Evolutionary conservation across 306 rosid species (phyloP).

Genomic region (Cucurbita moschata): DNA sequence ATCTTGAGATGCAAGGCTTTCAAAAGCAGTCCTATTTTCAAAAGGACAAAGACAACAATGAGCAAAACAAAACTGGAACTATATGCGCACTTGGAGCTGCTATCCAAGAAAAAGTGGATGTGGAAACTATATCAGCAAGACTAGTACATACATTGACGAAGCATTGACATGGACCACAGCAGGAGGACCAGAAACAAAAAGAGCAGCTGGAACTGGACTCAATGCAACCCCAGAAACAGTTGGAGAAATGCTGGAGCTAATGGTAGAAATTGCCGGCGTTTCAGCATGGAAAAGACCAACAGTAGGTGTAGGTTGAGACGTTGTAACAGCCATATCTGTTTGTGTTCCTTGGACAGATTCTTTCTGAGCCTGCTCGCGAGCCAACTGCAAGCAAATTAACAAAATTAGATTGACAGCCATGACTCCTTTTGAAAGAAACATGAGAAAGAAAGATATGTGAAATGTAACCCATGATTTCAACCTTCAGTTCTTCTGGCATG

Average conservation of each 20-base stretch:
- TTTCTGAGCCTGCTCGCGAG: slow-evolving; percentile 85
- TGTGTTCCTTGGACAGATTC: slow-evolving; percentile 38
- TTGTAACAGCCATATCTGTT: slow-evolving; percentile 28
- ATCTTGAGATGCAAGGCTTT: slow-evolving; percentile 49
- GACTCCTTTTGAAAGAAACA: not conserved
- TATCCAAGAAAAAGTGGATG: not conserved
- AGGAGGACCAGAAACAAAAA: slow-evolving; percentile 50
- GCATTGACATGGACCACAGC: slow-evolving; percentile 28
- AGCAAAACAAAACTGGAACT: slow-evolving; percentile 8
- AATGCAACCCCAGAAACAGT: slow-evolving; percentile 35
- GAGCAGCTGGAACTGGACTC: slow-evolving; percentile 70
- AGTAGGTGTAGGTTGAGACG: slow-evolving; percentile 26
- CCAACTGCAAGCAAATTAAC: slow-evolving; percentile 46
- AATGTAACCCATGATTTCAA: slow-evolving; percentile 17
- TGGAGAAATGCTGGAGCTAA: slow-evolving; percentile 23
- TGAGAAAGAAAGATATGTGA: not conserved
- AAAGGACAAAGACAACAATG: slow-evolving; percentile 4
- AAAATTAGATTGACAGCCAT: slow-evolving; percentile 13
- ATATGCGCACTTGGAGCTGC: not conserved
- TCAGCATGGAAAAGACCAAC: slow-evolving; percentile 24
- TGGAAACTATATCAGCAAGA: slow-evolving; percentile 6
- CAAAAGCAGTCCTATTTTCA: slow-evolving; percentile 26
- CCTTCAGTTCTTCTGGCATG: slow-evolving; percentile 96
- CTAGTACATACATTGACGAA: slow-evolving; percentile 34
- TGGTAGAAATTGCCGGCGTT: slow-evolving; percentile 30